Evolutionary conservation across 2,329 filamentous ascomycete genomes (phyloP).

Genomic region (Apiospora sp.): DNA sequence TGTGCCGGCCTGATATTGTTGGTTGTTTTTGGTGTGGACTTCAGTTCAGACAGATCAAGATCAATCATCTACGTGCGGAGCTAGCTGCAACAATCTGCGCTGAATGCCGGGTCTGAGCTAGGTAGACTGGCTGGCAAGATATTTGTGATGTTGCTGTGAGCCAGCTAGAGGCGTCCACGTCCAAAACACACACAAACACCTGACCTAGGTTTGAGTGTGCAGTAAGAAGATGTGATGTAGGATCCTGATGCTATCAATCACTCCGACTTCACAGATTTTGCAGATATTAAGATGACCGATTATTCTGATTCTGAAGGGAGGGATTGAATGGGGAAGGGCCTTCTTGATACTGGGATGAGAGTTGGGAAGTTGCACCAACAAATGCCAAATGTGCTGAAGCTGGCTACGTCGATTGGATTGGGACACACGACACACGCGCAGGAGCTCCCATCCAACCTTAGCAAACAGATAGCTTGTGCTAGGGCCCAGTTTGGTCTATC

Average conservation of each 20-base stretch:
- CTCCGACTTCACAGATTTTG: constrained; percentile 18
- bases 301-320: constrained; percentile 1
- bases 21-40: constrained; percentile 21
- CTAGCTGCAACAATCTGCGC: constrained; percentile 29
- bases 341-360: background rate
- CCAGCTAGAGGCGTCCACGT: constrained; percentile 21
- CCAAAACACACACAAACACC: constrained; percentile 18
- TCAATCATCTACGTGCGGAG: constrained; percentile 24
- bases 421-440: background rate
- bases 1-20: background rate
- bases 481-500: constrained; percentile 10
- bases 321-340: constrained; percentile 11
- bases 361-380: constrained; percentile 14
- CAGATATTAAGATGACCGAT: constrained; percentile 13
- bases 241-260: constrained; percentile 17
- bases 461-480: constrained; percentile 8
- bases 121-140: constrained; percentile 14
- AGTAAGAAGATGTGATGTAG: constrained; percentile 10
- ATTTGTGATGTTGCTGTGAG: constrained; percentile 19
- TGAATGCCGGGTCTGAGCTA: constrained; percentile 23
- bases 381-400: background rate
- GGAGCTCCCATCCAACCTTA: constrained; percentile 13
- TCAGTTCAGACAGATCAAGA: constrained; percentile 23
- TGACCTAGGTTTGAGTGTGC: constrained; percentile 2
- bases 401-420: background rate